phyloP scores from a whole-genome alignment of 108 stramenopile genomes.

The Nitzschia sp. region DNA sequence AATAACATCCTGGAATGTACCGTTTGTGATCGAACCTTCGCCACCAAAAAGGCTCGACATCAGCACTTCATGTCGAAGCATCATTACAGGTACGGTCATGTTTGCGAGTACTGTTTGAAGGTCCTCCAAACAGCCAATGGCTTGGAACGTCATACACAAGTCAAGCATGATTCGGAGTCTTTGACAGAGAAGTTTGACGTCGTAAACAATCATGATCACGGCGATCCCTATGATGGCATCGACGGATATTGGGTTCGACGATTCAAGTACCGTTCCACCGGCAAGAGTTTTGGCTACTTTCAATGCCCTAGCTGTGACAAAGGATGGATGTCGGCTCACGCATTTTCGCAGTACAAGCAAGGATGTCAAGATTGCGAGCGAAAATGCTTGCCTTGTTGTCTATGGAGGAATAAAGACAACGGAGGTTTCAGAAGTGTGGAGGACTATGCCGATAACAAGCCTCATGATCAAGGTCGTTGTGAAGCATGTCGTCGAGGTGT shows the following conservation, averaged over 20 bases:
- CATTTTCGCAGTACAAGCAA: conserved; percentile 2
- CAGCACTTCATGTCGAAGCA: no score
- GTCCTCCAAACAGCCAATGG: no score
- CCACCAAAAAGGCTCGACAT: no score
- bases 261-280: not conserved
- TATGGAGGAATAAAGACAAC: conserved; percentile 1
- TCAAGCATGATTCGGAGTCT: no score
- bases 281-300: conserved; percentile 10
- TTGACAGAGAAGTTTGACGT: not conserved
- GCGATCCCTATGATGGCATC: conserved; percentile 10
- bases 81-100: no score
- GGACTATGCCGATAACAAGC: not conserved
- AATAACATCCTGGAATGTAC: no score
- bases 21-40: no score
- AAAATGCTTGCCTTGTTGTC: conserved; percentile 4
- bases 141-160: no score
- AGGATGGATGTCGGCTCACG: conserved; percentile 8
- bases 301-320: conserved; percentile 7
- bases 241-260: conserved; percentile 6
- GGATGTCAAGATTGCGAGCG: conserved; percentile 6
- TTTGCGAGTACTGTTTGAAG: no score
- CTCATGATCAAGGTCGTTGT: not conserved
- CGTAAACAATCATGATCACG: not conserved
- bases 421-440: not conserved
- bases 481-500: no score